Percentiles rank a stretch among this genome's conserved stretches.
phyloP scores from a whole-genome alignment of 176 grass and related monocot species.

The Rhynchospora breviuscula region DNA sequence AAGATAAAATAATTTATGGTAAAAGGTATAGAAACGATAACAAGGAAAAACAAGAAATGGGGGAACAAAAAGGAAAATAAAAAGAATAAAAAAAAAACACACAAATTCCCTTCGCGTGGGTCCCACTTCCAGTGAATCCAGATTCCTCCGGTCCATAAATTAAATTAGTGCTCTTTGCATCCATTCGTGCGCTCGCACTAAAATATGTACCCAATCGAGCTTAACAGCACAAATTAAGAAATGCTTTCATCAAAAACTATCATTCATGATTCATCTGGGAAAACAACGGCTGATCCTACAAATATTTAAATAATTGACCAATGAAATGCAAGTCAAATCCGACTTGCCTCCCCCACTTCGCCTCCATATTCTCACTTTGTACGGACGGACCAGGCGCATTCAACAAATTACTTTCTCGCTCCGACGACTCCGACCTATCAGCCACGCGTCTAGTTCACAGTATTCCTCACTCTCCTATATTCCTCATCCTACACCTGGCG shows the following conservation, averaged over 20 bases:
- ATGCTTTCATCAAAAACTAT: not conserved
- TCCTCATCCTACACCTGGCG: not conserved
- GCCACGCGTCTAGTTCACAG: slow-evolving; percentile 1
- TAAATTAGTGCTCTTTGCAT: not conserved
- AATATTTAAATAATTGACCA: slow-evolving; percentile 2
- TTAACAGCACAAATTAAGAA: not conserved
- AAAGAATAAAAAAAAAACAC: too few species aligned
- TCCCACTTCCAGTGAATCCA: not conserved
- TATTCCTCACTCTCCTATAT: not conserved
- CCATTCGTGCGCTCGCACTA: not conserved
- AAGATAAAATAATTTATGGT: not conserved
- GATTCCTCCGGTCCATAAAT: not conserved
- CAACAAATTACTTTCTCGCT: not conserved
- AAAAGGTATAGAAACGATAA: not conserved
- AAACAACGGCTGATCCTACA: not conserved
- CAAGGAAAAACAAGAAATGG: not conserved
- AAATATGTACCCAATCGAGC: not conserved
- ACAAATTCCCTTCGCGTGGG: not conserved
- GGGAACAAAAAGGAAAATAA: too few species aligned
- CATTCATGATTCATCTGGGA: not conserved
- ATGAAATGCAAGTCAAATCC: not conserved
- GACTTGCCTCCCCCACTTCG: not conserved
- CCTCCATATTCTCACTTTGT: not conserved
- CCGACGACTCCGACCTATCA: not conserved
- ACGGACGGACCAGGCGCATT: not conserved